Evolutionary conservation across 2,329 filamentous ascomycete species (phyloP).

Genomic region (Sporothrix curviconia): DNA sequence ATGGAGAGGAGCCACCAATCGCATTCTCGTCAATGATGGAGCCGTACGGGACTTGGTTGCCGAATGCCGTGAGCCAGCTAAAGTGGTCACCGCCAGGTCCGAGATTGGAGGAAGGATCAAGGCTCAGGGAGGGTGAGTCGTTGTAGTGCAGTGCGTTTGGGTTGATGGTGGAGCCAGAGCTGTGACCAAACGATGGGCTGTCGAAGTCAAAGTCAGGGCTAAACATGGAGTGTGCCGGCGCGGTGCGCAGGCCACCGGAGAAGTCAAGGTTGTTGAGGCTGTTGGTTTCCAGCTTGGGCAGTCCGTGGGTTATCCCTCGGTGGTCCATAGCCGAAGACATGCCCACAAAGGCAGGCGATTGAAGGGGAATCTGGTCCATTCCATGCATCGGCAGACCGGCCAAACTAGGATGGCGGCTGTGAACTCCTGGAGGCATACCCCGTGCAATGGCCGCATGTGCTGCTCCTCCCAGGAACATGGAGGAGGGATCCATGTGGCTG

Average conservation of each 20-base stretch:
- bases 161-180: constrained; percentile 61
- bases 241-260: constrained; percentile 66
- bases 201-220: constrained; percentile 64
- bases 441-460: constrained; percentile 48
- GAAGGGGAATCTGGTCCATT: constrained; percentile 39
- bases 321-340: constrained; percentile 65
- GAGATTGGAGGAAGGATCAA: constrained; percentile 44
- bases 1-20: constrained; percentile 89
- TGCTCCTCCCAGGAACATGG: constrained; percentile 64
- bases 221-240: constrained; percentile 60
- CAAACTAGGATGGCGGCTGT: constrained; percentile 69
- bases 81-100: constrained; percentile 55
- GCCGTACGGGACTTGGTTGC: constrained; percentile 66
- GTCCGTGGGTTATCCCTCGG: constrained; percentile 58
- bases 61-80: constrained; percentile 76
- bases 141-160: constrained; percentile 72
- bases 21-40: constrained; percentile 61
- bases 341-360: constrained; percentile 51
- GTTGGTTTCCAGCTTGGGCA: constrained; percentile 79
- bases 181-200: constrained; percentile 61
- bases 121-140: constrained; percentile 61
- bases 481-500: constrained; percentile 76
- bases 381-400: constrained; percentile 56
- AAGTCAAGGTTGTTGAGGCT: constrained; percentile 59
- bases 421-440: constrained; percentile 43